phyloP scores from a whole-genome alignment of 345 rosid species.

The Euphorbia pulcherrima region DNA sequence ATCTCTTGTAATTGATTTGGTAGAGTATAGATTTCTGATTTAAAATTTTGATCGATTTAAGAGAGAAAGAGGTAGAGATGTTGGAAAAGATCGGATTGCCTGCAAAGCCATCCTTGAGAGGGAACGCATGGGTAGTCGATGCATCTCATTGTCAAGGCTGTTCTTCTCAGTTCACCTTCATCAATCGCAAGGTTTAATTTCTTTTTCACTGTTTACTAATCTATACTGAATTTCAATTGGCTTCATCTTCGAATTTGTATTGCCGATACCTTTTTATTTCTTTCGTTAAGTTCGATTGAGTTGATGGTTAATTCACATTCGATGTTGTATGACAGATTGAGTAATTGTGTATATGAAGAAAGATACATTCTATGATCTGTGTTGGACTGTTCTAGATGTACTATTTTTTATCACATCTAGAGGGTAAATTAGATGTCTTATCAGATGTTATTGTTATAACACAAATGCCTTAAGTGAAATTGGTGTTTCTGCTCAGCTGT shows the following conservation, averaged over 20 bases:
- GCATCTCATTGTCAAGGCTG: conserved; percentile 96
- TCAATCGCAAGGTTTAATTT: conserved; percentile 82
- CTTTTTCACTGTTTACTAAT: not conserved
- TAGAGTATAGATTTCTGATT: not conserved
- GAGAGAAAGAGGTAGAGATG: conserved; percentile 32
- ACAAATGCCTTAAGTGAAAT: not conserved
- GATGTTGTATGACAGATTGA: not conserved
- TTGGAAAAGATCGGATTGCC: conserved; percentile 95
- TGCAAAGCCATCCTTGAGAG: conserved; percentile 74
- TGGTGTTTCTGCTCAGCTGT: not conserved
- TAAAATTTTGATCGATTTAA: not conserved
- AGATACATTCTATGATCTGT: conserved; percentile 1
- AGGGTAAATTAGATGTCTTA: not conserved
- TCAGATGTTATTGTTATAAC: not conserved
- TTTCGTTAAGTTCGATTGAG: not conserved
- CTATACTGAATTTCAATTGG: not conserved
- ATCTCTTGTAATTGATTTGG: not conserved
- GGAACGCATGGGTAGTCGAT: conserved; percentile 77
- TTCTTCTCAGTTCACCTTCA: conserved; percentile 83
- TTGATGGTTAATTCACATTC: not conserved
- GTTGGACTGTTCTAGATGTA: not conserved
- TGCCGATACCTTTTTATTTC: not conserved
- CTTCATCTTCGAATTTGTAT: not conserved
- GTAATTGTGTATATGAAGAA: conserved; percentile 5
- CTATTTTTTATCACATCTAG: too few species aligned